Percentiles rank a stretch among this genome's conserved stretches.
phyloP scores from a whole-genome alignment of 805 yeast genomes.

The Hemisphaericaspora nanyangensis region DNA sequence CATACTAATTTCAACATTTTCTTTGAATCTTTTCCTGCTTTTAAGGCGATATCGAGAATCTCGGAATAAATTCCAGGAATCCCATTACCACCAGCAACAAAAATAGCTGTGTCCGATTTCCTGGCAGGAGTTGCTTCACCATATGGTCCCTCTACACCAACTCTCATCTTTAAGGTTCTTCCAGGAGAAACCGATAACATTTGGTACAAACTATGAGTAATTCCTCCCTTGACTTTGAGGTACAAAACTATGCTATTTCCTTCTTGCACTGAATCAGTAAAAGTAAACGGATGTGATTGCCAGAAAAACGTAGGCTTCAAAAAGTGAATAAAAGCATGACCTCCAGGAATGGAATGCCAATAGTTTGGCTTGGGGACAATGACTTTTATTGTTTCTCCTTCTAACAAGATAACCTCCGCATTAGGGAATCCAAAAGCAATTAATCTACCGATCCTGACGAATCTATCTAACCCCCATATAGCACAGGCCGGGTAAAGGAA shows the following conservation, averaged over 20 bases:
- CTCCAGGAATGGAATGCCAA: constrained; percentile 40
- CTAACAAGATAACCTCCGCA: constrained; percentile 33
- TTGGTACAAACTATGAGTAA: constrained; percentile 38
- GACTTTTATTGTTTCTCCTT: constrained; percentile 42
- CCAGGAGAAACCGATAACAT: constrained; percentile 16
- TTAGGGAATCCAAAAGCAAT: constrained; percentile 27
- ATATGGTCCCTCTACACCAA: constrained; percentile 64
- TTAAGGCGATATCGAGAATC: constrained; percentile 23
- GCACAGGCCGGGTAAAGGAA: constrained; percentile 28
- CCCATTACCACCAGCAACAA: constrained; percentile 75
- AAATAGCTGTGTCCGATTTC: constrained; percentile 50
- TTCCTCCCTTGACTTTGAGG: constrained; percentile 52
- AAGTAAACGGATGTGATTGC: constrained; percentile 46
- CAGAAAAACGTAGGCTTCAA: constrained; percentile 38
- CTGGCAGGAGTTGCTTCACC: constrained; percentile 51
- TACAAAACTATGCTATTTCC: constrained; percentile 43
- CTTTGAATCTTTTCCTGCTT: constrained; percentile 13
- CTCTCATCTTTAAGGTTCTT: constrained; percentile 22
- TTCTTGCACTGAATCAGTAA: constrained; percentile 10
- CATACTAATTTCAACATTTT: constrained; percentile 48
- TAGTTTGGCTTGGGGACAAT: constrained; percentile 43
- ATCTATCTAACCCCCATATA: constrained; percentile 36
- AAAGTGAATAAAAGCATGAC: constrained; percentile 38
- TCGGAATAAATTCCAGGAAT: constrained; percentile 54
- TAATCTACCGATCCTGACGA: constrained; percentile 29